Percentiles rank a stretch among this genome's conserved stretches.
Evolutionary conservation across 2,329 filamentous ascomycete species (phyloP).

Genomic region (Lachnellula hyalina): DNA sequence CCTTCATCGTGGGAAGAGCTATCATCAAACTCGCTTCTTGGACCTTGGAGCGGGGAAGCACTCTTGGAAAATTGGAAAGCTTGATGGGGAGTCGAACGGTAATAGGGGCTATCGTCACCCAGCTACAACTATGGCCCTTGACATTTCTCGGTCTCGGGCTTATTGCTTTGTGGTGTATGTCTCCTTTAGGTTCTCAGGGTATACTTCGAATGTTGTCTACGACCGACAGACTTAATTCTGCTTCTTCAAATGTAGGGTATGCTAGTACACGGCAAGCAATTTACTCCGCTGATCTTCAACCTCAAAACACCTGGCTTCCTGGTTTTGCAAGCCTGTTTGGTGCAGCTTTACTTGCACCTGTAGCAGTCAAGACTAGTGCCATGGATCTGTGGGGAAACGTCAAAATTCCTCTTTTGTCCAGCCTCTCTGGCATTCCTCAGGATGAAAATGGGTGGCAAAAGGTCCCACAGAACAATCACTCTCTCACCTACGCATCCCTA

Average conservation of each 20-base stretch:
- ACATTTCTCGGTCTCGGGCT: constrained; percentile 3
- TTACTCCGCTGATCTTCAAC: constrained; percentile 9
- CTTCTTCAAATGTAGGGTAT: constrained; percentile 6
- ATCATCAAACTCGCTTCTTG: constrained; percentile 8
- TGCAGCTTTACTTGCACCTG: constrained; percentile 16
- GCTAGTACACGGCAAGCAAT: constrained; percentile 16
- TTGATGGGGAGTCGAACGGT: constrained; percentile 10
- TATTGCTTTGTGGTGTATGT: constrained; percentile 6
- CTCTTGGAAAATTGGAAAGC: constrained; percentile 8
- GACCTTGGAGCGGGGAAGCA: constrained; percentile 10
- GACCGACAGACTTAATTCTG: neutral
- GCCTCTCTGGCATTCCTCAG: constrained; percentile 7
- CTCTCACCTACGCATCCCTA: constrained; percentile 14
- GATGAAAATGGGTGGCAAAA: constrained; percentile 17
- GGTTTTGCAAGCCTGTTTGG: constrained; percentile 16
- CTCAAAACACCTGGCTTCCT: constrained; percentile 16
- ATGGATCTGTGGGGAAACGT: constrained; percentile 20
- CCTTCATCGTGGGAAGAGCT: constrained; percentile 8
- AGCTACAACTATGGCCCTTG: constrained; percentile 5
- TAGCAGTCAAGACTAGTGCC: constrained; percentile 10
- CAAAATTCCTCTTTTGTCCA: constrained; percentile 20
- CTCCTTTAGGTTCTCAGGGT: constrained; percentile 10
- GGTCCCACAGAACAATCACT: constrained; percentile 6
- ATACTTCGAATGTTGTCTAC: constrained; percentile 14
- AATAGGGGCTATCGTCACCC: constrained; percentile 5